Evolutionary conservation across 192 early-diverging fungal species (phyloP).

Genomic region (Coemansia guatemalensis): DNA sequence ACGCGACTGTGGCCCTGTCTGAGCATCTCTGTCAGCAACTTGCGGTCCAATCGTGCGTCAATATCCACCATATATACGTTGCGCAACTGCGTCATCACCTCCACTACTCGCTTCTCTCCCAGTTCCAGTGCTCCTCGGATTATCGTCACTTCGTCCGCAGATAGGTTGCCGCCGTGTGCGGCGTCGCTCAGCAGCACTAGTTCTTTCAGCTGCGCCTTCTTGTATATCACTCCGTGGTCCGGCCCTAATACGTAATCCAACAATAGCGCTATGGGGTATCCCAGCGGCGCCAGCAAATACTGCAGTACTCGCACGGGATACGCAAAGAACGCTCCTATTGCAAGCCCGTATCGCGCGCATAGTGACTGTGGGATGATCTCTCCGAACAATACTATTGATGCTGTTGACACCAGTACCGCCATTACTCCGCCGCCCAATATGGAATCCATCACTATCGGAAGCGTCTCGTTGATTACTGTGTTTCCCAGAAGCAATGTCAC

Average conservation of each 20-base stretch:
- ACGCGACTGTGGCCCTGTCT: conserved; percentile 72
- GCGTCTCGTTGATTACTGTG: conserved; percentile 92
- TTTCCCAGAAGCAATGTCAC: conserved; percentile 91
- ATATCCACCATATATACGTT: conserved; percentile 68
- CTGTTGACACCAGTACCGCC: conserved; percentile 86
- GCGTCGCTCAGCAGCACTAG: conserved; percentile 73
- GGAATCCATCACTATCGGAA: conserved; percentile 82
- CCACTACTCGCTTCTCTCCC: conserved; percentile 64
- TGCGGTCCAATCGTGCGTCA: conserved; percentile 60
- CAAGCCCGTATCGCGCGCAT: conserved; percentile 84
- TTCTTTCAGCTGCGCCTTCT: conserved; percentile 71
- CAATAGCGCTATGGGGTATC: conserved; percentile 84
- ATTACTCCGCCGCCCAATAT: conserved; percentile 75
- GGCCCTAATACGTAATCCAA: conserved; percentile 85
- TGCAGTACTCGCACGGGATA: conserved; percentile 65
- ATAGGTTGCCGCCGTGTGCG: conserved; percentile 68
- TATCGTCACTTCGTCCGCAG: conserved; percentile 76
- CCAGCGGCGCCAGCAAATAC: conserved; percentile 63
- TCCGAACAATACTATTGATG: conserved; percentile 89
- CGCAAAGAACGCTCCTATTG: conserved; percentile 89
- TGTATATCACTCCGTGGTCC: conserved; percentile 86
- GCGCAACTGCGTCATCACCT: conserved; percentile 70
- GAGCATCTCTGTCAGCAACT: conserved; percentile 61
- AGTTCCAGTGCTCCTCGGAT: conserved; percentile 78
- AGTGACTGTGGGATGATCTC: conserved; percentile 95